Conservation (phyloP, 2,329 filamentous ascomycete genomes). For the Chaetomium strumarium region DNA sequence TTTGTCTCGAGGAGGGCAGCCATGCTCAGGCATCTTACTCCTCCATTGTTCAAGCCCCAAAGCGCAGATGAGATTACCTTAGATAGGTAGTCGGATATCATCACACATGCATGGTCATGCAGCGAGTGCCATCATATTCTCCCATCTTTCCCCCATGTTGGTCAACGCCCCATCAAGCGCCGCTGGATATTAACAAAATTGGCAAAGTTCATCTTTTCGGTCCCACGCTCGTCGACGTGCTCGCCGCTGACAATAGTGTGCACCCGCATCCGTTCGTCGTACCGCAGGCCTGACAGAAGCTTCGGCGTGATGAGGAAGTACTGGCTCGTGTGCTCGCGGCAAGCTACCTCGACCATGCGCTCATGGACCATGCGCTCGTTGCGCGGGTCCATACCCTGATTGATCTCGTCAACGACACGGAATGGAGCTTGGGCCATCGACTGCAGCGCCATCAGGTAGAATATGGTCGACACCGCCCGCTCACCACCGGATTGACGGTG, state of each 20-base stretch:
- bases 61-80: too few species aligned
- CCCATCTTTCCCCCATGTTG: not conserved
- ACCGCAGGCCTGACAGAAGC: slow-evolving; percentile 75
- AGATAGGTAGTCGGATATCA: slow-evolving; percentile 1
- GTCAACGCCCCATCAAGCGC: slow-evolving; percentile 8
- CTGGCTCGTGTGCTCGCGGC: slow-evolving; percentile 68
- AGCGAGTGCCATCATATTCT: not conserved
- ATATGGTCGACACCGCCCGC: slow-evolving; percentile 92
- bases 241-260: slow-evolving; percentile 92
- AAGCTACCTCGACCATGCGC: slow-evolving; percentile 96
- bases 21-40: too few species aligned
- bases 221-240: slow-evolving; percentile 38
- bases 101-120: slow-evolving; percentile 2
- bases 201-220: slow-evolving; percentile 25
- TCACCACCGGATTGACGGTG: slow-evolving; percentile 96
- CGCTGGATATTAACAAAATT: slow-evolving; percentile 24
- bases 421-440: slow-evolving; percentile 90
- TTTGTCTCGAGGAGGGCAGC: too few species aligned
- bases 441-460: slow-evolving; percentile 97
- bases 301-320: slow-evolving; percentile 99
- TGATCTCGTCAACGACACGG: slow-evolving; percentile 98
- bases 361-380: slow-evolving; percentile 98
- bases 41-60: too few species aligned
- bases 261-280: slow-evolving; percentile 86
- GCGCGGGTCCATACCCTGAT: slow-evolving; percentile 97